Evolutionary conservation across 129 eudicot species (phyloP).

Genomic region (Flaveria sonorensis): DNA sequence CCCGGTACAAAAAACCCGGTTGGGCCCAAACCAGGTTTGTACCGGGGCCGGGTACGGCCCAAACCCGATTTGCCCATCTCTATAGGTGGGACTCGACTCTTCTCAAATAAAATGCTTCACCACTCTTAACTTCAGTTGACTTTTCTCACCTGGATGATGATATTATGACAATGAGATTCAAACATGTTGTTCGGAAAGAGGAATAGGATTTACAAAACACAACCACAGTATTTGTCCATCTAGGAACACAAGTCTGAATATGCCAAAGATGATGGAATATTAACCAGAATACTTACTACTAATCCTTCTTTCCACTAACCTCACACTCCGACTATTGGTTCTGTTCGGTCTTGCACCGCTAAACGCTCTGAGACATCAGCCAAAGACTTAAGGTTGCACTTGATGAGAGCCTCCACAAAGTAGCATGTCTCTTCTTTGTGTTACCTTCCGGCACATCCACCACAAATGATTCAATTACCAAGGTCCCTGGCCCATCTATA

Average conservation of each 20-base stretch:
- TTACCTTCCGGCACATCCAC: slow-evolving; percentile 95
- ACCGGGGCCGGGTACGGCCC: too few relatives aligned
- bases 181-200: slow-evolving; percentile 32
- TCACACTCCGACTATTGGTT: slow-evolving; percentile 47
- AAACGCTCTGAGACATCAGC: slow-evolving; percentile 92
- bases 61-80: too few relatives aligned
- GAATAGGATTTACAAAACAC: slow-evolving; percentile 27
- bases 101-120: too few relatives aligned
- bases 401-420: slow-evolving; percentile 88
- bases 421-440: slow-evolving; percentile 87
- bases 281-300: slow-evolving; percentile 33
- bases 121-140: too few relatives aligned
- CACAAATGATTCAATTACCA: slow-evolving; percentile 91
- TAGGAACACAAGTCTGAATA: slow-evolving; percentile 28
- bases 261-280: slow-evolving; percentile 34
- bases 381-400: slow-evolving; percentile 90
- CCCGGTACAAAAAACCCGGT: too few relatives aligned
- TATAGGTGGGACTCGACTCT: too few relatives aligned
- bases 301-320: slow-evolving; percentile 8
- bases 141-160: too few relatives aligned
- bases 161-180: slow-evolving; percentile 14
- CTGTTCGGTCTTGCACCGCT: slow-evolving; percentile 71
- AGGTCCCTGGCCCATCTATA: slow-evolving; percentile 83
- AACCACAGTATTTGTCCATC: slow-evolving; percentile 21
- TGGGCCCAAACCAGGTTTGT: too few relatives aligned